Percentiles rank a stretch among this genome's conserved stretches.
Evolutionary conservation across 345 rosid genomes (phyloP).

Genomic region (Firmiana major): DNA sequence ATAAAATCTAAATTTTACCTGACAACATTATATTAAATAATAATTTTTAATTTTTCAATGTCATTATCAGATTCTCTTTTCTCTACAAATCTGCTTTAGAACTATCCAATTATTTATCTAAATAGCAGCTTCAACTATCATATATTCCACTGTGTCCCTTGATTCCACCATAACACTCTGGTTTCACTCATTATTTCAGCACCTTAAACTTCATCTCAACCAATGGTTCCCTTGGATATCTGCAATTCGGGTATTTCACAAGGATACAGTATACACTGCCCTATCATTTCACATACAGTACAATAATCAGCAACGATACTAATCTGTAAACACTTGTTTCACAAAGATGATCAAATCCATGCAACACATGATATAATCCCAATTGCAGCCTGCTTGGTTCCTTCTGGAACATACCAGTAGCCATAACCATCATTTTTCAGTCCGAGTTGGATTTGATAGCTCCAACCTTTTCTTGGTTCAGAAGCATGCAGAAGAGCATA

Average conservation of each 20-base stretch:
- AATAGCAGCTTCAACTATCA: neutral
- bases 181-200: neutral
- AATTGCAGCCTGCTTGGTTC: neutral
- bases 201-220: too few relatives aligned
- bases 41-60: neutral
- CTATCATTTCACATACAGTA: too few relatives aligned
- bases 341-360: neutral
- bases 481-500: neutral
- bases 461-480: neutral
- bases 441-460: neutral
- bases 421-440: neutral
- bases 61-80: neutral
- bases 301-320: neutral
- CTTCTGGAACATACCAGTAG: neutral
- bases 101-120: too few relatives aligned
- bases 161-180: neutral
- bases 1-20: too few relatives aligned
- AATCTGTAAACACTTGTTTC: neutral
- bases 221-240: neutral
- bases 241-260: neutral
- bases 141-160: neutral
- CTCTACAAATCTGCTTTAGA: neutral
- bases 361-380: neutral
- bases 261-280: too few relatives aligned
- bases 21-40: too few relatives aligned